A percentile compares a stretch with the other conserved stretches of the same genome.
Evolutionary conservation across 2,329 filamentous ascomycete species (phyloP).

Genomic region (Xylaria sp.): DNA sequence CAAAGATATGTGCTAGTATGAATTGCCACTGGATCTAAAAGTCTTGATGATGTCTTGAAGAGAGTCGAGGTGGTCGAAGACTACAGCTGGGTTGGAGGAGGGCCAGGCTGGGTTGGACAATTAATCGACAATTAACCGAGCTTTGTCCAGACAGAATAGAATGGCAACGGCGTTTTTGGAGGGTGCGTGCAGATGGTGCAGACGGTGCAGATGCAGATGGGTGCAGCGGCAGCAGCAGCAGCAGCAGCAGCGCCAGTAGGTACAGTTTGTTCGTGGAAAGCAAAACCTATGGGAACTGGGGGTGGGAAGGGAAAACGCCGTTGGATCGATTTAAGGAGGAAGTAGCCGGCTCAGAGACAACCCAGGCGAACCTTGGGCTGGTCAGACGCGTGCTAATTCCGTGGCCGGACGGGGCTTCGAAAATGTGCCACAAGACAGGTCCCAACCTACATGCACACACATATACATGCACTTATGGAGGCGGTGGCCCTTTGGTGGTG

Average conservation of each 20-base stretch:
- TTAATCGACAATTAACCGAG: conserved; percentile 16
- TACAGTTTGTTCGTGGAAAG: not conserved
- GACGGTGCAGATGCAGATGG: not conserved
- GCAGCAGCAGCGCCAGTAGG: not conserved
- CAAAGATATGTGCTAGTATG: not conserved
- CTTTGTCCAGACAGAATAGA: conserved; percentile 13
- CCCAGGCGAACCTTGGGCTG: not conserved
- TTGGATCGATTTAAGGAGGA: not conserved
- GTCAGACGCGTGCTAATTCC: not conserved
- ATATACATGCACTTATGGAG: too few relatives aligned
- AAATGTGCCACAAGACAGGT: not conserved
- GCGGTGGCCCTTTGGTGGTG: too few relatives aligned
- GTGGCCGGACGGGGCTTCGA: not conserved
- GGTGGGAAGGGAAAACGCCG: not conserved
- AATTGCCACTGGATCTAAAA: not conserved
- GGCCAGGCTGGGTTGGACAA: not conserved
- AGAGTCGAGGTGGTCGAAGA: not conserved
- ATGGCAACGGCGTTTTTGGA: too few relatives aligned
- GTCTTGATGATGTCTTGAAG: not conserved
- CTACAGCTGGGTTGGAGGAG: not conserved
- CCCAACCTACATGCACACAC: too few relatives aligned
- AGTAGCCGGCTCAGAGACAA: too few relatives aligned
- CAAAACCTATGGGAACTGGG: not conserved
- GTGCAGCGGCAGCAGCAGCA: too few relatives aligned
- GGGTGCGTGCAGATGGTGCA: too few relatives aligned